Conservation (phyloP, 257 asterid species). For the Perilla frutescens region DNA sequence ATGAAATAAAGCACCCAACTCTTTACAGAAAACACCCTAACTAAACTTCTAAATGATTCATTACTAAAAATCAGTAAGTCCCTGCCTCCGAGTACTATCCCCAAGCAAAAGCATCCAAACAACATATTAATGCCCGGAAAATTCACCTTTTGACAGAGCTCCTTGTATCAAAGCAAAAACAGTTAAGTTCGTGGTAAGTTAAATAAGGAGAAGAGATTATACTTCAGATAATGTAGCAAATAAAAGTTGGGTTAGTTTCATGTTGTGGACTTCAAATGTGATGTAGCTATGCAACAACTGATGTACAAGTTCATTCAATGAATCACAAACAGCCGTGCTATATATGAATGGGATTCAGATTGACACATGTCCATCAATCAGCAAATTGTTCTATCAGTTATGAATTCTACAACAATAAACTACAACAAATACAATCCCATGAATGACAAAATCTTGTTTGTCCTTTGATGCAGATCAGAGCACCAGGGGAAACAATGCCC, state of each 20-base stretch:
- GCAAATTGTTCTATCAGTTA: constrained; percentile 60
- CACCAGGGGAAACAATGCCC: constrained; percentile 30
- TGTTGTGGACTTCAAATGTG: constrained; percentile 1
- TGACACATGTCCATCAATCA: constrained; percentile 58
- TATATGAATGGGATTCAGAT: constrained; percentile 48
- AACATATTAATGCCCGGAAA: constrained; percentile 14
- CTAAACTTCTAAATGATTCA: not conserved
- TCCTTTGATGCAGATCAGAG: constrained; percentile 44
- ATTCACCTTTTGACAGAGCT: constrained; percentile 6
- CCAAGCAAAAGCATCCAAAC: constrained; percentile 9
- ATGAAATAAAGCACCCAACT: constrained; percentile 13
- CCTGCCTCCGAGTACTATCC: not conserved
- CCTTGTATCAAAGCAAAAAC: constrained; percentile 26
- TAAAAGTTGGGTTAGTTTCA: not conserved
- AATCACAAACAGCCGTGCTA: constrained; percentile 44
- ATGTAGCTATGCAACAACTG: constrained; percentile 25
- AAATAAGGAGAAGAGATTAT: constrained; percentile 4
- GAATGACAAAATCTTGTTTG: constrained; percentile 41
- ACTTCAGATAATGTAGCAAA: constrained; percentile 1
- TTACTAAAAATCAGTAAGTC: constrained; percentile 28
- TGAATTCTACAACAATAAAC: constrained; percentile 65
- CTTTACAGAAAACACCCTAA: constrained; percentile 4
- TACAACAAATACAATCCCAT: constrained; percentile 61
- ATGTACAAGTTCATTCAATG: constrained; percentile 38
- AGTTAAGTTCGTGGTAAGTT: constrained; percentile 1